These are phyloP conservation scores for Megacollybia marginata DNA, from an alignment of 768 basidiomycete species.

Conservation along the genomic window DNA sequence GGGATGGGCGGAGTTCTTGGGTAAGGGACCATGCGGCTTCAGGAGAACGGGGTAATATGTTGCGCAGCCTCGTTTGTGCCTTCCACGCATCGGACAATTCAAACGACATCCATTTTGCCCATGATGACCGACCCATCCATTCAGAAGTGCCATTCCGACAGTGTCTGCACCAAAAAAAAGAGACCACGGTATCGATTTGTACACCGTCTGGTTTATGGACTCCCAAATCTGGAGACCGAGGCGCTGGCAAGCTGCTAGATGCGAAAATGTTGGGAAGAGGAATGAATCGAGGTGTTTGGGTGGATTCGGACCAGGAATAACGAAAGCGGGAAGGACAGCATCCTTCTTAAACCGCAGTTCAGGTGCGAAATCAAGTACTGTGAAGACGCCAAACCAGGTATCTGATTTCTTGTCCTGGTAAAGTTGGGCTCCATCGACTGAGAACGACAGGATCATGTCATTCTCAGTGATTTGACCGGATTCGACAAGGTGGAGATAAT, in stretches of 20 bases:
- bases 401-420: slow-evolving; percentile 25
- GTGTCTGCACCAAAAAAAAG: not conserved
- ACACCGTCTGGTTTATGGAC: not conserved
- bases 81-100: not conserved
- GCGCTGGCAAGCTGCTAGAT: slow-evolving; percentile 14
- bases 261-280: slow-evolving; percentile 22
- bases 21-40: not conserved
- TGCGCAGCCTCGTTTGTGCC: not conserved
- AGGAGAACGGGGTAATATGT: not conserved
- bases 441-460: slow-evolving; percentile 27
- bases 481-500: slow-evolving; percentile 5
- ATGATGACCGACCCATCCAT: not conserved
- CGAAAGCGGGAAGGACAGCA: slow-evolving; percentile 20
- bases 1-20: not conserved
- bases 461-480: slow-evolving; percentile 5
- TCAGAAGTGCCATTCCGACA: not conserved
- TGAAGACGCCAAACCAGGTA: slow-evolving; percentile 29
- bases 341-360: slow-evolving; percentile 27
- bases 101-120: slow-evolving; percentile 5
- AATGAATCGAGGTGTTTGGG: slow-evolving; percentile 23
- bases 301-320: slow-evolving; percentile 27
- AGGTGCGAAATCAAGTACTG: slow-evolving; percentile 24
- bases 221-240: not conserved
- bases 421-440: slow-evolving; percentile 34
- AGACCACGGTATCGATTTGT: not conserved